Percentiles rank a stretch among this genome's conserved stretches.
Conservation (phyloP, 2,329 filamentous ascomycete species). For the Chrysoporthe puriensis region DNA sequence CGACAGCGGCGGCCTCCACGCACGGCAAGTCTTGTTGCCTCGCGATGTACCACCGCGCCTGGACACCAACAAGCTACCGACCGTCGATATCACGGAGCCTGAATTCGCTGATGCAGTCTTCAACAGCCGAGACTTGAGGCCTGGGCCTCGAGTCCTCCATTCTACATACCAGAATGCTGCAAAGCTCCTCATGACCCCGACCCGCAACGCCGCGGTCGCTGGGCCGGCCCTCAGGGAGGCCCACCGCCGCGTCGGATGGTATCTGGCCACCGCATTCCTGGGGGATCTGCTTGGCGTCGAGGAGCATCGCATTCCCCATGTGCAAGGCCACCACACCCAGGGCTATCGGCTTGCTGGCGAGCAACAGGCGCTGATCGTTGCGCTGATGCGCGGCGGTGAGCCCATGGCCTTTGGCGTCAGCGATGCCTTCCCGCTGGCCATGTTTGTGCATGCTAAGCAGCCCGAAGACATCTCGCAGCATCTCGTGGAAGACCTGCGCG, state of each 20-base stretch:
- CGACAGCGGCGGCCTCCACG: slow-evolving; percentile 40
- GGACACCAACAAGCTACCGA: slow-evolving; percentile 46
- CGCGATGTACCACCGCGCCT: slow-evolving; percentile 44
- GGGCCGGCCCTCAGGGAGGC: slow-evolving; percentile 53
- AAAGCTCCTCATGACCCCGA: slow-evolving; percentile 57
- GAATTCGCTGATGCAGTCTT: slow-evolving; percentile 38
- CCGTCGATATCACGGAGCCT: slow-evolving; percentile 31
- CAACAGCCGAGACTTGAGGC: slow-evolving; percentile 20
- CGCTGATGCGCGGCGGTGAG: slow-evolving; percentile 65
- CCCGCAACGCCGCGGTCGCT: slow-evolving; percentile 49
- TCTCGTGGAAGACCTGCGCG: slow-evolving; percentile 45
- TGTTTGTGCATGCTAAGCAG: slow-evolving; percentile 51
- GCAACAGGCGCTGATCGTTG: slow-evolving; percentile 54
- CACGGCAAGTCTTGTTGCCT: slow-evolving; percentile 54
- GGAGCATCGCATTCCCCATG: slow-evolving; percentile 52
- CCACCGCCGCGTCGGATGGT: slow-evolving; percentile 54
- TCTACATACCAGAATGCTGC: slow-evolving; percentile 39
- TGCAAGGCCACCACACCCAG: slow-evolving; percentile 48
- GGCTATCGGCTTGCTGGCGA: slow-evolving; percentile 55
- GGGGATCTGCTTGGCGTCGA: slow-evolving; percentile 54
- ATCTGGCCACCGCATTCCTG: slow-evolving; percentile 56
- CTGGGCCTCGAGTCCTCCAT: slow-evolving; percentile 17
- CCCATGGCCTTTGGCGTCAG: slow-evolving; percentile 63
- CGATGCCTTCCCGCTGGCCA: slow-evolving; percentile 54
- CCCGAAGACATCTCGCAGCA: slow-evolving; percentile 46